phyloP scores from a whole-genome alignment of 2,329 filamentous ascomycete species.

The Didymella keratinophila region DNA sequence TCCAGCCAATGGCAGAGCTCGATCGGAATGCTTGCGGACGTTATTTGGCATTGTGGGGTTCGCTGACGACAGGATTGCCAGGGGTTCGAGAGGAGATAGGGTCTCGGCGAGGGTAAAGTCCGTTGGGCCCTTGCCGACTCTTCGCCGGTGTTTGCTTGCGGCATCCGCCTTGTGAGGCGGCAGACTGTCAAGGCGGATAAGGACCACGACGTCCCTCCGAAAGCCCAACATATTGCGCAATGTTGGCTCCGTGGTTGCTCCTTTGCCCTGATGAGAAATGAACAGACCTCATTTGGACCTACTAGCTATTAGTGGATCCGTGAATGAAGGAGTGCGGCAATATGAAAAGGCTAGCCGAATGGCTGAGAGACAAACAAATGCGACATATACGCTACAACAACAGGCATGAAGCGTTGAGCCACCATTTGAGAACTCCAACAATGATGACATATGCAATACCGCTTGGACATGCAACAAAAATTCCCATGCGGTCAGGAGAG shows the following conservation, averaged over 20 bases:
- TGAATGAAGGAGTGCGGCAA: no score
- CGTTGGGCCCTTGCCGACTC: constrained; percentile 3
- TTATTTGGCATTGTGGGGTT: constrained; percentile 11
- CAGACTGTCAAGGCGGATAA: not conserved
- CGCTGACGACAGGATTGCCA: constrained; percentile 6
- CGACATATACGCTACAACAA: no score
- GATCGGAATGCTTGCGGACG: not conserved
- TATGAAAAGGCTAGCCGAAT: no score
- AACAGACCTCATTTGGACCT: not conserved
- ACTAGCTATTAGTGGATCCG: no score
- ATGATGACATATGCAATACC: no score
- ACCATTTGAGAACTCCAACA: no score
- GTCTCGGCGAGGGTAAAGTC: constrained; percentile 2
- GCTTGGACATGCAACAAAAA: no score
- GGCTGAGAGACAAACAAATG: no score
- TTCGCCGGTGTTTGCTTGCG: constrained; percentile 8
- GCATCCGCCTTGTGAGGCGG: not conserved
- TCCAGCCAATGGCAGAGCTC: constrained; percentile 10
- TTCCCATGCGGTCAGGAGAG: no score
- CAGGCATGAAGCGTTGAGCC: no score
- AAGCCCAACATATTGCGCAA: not conserved
- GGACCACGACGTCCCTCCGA: not conserved
- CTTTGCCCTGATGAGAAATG: not conserved
- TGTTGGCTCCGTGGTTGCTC: not conserved
- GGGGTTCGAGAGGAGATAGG: constrained; percentile 2